Base-by-base conservation (phyloP, 805 yeast species). In the Wickerhamomyces canadensis region DNA sequence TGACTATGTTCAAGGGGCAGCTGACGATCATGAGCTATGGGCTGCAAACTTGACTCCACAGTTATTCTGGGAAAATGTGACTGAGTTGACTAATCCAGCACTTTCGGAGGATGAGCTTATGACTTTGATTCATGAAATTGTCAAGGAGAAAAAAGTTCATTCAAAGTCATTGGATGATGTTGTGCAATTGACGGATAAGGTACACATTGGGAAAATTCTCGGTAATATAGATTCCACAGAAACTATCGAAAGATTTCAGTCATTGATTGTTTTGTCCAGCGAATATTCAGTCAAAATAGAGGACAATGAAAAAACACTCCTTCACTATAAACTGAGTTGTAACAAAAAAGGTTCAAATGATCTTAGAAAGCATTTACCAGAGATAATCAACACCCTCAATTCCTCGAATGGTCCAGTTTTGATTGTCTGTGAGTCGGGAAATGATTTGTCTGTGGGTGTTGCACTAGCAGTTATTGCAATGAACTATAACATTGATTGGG, bases 11-110 rank as follows among this genome's bases (percentile, higher is more conserved):
- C 96, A 87, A 58, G 97, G 97, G 1, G 93, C 96, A 0, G 96
- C 93, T 0, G 97, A 88, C 57, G 96, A 89, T 51, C 95, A 88
- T 55, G 97, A 88, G 51, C 63, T 80, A 10, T 88, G 96, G 97
- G 72, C 81, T 0, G 64, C 71, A 5, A 62, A 68, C 0, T 56
- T 86, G 22, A 70, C 67, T 1, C 77, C 89, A 0, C 48, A 50
- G 0, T 34, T 74, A 19, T 73, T 83, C 34, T 86, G 95, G 94
- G 36, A 52, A 4, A 52, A 72, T 40, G 35, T 54, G 3, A 57
- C n/a, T n/a, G n/a, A n/a, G n/a, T n/a, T n/a, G n/a, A n/a, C n/a
- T n/a, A n/a, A n/a, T n/a, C n/a, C n/a, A n/a, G n/a, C n/a, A n/a
- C n/a, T n/a, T n/a, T n/a, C n/a, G n/a, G n/a, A n/a, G n/a, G n/a